Conservation (phyloP, 2,329 filamentous ascomycete genomes). For the Penicillium brevicompactum region DNA sequence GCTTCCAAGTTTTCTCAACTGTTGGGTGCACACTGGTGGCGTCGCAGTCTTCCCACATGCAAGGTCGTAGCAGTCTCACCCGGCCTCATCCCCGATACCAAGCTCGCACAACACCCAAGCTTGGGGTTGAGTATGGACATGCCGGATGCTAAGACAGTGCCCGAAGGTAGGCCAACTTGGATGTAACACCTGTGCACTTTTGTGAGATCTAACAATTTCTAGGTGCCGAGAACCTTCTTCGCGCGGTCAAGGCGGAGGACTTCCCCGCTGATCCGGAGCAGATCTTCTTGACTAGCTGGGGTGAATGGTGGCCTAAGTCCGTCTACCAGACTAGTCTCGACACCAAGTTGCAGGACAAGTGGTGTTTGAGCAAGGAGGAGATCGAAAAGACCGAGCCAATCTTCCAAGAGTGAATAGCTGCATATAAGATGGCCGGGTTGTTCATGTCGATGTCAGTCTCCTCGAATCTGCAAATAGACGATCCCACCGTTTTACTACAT, state of each 20-base stretch:
- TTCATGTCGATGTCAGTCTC: no score
- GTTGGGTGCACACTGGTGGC: constrained; percentile 28
- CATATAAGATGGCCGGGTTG: not conserved
- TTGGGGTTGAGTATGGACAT: constrained; percentile 24
- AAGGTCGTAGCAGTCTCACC: constrained; percentile 28
- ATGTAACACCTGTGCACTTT: not conserved
- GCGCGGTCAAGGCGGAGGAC: constrained; percentile 19
- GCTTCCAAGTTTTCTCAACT: constrained; percentile 28
- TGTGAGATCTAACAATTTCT: not conserved
- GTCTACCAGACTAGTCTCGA: constrained; percentile 26
- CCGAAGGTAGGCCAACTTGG: constrained; percentile 18
- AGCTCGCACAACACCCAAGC: constrained; percentile 16
- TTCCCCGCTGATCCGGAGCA: constrained; percentile 26
- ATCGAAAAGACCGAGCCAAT: constrained; percentile 24
- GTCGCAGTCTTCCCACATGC: constrained; percentile 23
- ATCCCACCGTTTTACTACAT: no score
- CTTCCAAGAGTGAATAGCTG: not conserved
- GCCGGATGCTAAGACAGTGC: constrained; percentile 28
- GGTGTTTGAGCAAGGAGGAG: constrained; percentile 26
- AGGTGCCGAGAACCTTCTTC: constrained; percentile 28
- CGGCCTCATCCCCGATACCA: constrained; percentile 23
- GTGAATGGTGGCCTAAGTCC: constrained; percentile 32
- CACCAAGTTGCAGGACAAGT: constrained; percentile 23
- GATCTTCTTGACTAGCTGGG: constrained; percentile 31
- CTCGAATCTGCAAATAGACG: no score